Evolutionary conservation across 108 stramenopile genomes (phyloP), one percentile per base, ranked within the genome.

Genomic region (Hondaea fermentalgiana): DNA sequence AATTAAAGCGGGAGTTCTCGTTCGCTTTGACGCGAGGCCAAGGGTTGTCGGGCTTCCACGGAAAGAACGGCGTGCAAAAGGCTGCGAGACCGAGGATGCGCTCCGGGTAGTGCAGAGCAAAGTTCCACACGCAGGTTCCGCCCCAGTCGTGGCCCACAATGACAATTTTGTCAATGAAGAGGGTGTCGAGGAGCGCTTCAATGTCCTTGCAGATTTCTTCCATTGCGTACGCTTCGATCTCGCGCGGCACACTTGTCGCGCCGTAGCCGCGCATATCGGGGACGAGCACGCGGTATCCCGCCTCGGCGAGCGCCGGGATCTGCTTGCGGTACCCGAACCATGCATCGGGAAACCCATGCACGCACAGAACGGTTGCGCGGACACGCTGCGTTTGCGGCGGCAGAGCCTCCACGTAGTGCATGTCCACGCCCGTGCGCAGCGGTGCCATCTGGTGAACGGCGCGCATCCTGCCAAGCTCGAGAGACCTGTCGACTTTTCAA

Each of bases 121-220:
- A 83, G 51, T 53, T 83, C 76, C 76, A 83, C 51, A 83, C 76
- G 51, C 76, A 83, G n/a, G 76, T 83, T 21, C 76, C 76, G 76
- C 76, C 76, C 76, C 76, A 83, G 51, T 83, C 76, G 51, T 83
- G 76, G 10, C 76, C 76, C 0, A 47, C n/a, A 23, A 83, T 47
- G 76, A 83, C 51, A 25, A 83, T 28, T 23, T 83, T 8, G n/a
- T 83, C 76, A 12, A 83, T 6, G 3, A 83, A 53, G 25, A 83
- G 51, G 12, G 51, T 28, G 51, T 83, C 76, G 16, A 83, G n/a
- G 49, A 83, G 76, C 6, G 76, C 76, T 12, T 53, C 49, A 23
- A 83, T 43, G 28, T 83, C 76, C 45, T 83, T 83, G 49, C 49
- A 53, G 12, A 53, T 83, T 17, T 83, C 51, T 23, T 83, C 76